Percentiles rank a stretch among this genome's conserved stretches.
Evolutionary conservation across 1,284 basidiomycete species (phyloP).

Genomic region (Ceratobasidium sp.): DNA sequence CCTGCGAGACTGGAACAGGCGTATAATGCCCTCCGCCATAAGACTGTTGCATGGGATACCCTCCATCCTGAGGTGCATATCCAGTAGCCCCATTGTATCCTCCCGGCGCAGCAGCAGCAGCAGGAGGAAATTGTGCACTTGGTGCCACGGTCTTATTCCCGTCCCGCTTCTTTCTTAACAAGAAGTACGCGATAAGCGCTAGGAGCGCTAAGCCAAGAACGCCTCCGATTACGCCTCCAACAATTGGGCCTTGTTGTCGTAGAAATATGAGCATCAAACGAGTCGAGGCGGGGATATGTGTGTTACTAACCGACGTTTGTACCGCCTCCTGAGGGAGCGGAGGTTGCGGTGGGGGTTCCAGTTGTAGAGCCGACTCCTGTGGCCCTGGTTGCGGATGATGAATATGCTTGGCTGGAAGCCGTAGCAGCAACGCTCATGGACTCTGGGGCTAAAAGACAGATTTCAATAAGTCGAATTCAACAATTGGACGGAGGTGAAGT

Average conservation of each 20-base stretch:
- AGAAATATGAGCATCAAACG: background rate
- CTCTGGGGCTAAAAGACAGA: slow-evolving; percentile 3
- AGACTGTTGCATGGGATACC: slow-evolving; percentile 30
- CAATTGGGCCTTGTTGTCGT: slow-evolving; percentile 47
- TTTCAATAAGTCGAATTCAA: background rate
- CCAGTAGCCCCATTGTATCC: background rate
- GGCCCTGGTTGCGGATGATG: background rate
- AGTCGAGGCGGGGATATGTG: background rate
- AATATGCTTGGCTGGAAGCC: background rate
- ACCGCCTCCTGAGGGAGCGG: background rate
- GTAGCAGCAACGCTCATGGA: slow-evolving; percentile 20
- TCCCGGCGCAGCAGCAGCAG: background rate
- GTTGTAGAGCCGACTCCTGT: background rate
- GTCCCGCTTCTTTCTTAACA: slow-evolving; percentile 27
- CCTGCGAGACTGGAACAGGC: slow-evolving; percentile 4
- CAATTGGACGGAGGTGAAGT: background rate
- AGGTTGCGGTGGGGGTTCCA: background rate
- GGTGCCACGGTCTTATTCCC: background rate
- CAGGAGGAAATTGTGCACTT: background rate
- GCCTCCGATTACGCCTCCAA: slow-evolving; percentile 51
- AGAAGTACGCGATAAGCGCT: slow-evolving; percentile 46
- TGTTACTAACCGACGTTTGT: background rate
- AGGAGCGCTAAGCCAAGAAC: slow-evolving; percentile 46
- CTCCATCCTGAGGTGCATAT: background rate
- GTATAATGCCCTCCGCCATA: slow-evolving; percentile 19